These are phyloP conservation scores for Ganoderma boninense DNA, from an alignment of 1,284 basidiomycete species.

Conservation along the genomic window DNA sequence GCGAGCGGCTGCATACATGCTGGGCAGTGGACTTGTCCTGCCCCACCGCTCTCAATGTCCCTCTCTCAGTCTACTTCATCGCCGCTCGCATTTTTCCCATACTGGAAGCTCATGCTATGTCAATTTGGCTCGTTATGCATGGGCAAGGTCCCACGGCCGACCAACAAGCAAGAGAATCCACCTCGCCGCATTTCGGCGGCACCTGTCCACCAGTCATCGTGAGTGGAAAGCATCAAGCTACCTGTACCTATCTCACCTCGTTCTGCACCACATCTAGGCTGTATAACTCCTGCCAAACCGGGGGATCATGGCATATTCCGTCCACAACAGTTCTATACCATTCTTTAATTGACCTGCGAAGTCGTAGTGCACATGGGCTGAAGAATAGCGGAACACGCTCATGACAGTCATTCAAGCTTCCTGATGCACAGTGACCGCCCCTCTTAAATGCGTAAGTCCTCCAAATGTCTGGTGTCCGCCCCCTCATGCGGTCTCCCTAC, in stretches of 20 bases:
- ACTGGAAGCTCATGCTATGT: not conserved
- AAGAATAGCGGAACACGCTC: not conserved
- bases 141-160: not conserved
- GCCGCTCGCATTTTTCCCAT: not conserved
- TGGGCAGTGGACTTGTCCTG: too few relatives aligned
- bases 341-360: not conserved
- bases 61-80: not conserved
- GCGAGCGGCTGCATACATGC: too few relatives aligned
- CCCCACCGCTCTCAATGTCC: too few relatives aligned
- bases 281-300: not conserved
- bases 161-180: not conserved
- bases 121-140: not conserved
- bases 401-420: not conserved
- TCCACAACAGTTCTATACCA: not conserved
- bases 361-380: not conserved
- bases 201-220: not conserved
- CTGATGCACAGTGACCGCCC: not conserved
- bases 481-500: not conserved
- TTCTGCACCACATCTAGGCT: not conserved
- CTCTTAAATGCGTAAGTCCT: not conserved
- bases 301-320: not conserved
- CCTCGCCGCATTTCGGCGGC: not conserved
- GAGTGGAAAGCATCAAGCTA: not conserved
- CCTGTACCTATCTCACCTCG: not conserved
- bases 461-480: not conserved